These are phyloP conservation scores for Bryoglossum gracile DNA, from an alignment of 495 filamentous ascomycete species.

Conservation along the genomic window DNA sequence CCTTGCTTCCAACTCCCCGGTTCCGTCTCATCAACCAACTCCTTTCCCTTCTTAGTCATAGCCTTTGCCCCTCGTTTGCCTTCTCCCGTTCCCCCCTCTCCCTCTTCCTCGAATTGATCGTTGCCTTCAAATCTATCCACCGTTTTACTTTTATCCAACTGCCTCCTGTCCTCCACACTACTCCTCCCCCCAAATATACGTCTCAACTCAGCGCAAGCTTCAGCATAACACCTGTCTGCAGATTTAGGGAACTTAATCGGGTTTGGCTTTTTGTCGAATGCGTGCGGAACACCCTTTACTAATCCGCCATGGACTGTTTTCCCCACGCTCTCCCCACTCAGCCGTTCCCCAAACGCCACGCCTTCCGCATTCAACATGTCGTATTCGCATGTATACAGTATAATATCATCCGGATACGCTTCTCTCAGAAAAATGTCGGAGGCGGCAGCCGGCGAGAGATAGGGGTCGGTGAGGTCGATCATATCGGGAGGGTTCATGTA, in stretches of 20 bases:
- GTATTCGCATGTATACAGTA: slow-evolving; percentile 79
- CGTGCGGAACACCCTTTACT: slow-evolving; percentile 68
- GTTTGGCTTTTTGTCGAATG: slow-evolving; percentile 82
- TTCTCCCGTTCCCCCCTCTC: neutral
- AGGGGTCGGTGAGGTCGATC: slow-evolving; percentile 43
- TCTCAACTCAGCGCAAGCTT: slow-evolving; percentile 38
- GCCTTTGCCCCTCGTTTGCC: neutral
- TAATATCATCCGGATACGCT: slow-evolving; percentile 55
- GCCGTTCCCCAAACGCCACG: slow-evolving; percentile 54
- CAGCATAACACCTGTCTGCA: slow-evolving; percentile 33
- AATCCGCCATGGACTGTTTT: slow-evolving; percentile 65
- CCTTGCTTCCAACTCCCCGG: neutral
- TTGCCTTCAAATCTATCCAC: slow-evolving; percentile 20
- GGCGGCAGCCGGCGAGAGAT: slow-evolving; percentile 57
- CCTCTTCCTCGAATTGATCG: neutral
- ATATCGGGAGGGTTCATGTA: slow-evolving; percentile 56
- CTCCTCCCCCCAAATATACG: slow-evolving; percentile 30
- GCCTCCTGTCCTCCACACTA: slow-evolving; percentile 19
- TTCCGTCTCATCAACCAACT: neutral
- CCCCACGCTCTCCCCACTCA: slow-evolving; percentile 40
- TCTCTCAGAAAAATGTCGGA: slow-evolving; percentile 41
- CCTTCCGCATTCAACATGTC: slow-evolving; percentile 84
- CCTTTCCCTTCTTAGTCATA: neutral
- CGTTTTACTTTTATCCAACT: slow-evolving; percentile 11
- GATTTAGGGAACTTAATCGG: slow-evolving; percentile 48